Percentiles rank a stretch among this genome's conserved stretches.
These are phyloP conservation scores for Cutaneotrichosporon sp. DNA, from an alignment of 1,284 basidiomycete species.

Conservation along the genomic window DNA sequence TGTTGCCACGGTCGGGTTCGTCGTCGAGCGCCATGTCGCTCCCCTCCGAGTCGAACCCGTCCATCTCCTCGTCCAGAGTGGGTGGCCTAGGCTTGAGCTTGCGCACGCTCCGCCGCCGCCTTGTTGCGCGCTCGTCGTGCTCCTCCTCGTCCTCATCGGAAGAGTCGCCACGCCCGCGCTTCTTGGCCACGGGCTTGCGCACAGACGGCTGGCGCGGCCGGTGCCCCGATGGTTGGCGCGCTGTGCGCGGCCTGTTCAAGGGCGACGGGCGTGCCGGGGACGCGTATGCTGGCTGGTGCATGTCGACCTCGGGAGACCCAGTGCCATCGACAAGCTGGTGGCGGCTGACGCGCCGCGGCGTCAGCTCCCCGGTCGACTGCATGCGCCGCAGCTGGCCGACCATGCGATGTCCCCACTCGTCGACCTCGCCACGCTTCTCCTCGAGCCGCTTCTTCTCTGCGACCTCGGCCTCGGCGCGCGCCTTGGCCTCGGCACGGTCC, in stretches of 20 bases:
- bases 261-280: slow-evolving; percentile 8
- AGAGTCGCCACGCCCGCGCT: slow-evolving; percentile 18
- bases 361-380: slow-evolving; percentile 12
- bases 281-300: not conserved
- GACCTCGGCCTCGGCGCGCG: slow-evolving; percentile 6
- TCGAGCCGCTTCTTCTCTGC: slow-evolving; percentile 12
- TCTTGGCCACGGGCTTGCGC: not conserved
- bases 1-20: not conserved
- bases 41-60: slow-evolving; percentile 9
- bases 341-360: slow-evolving; percentile 10
- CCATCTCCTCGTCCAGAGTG: slow-evolving; percentile 11
- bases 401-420: slow-evolving; percentile 20
- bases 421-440: slow-evolving; percentile 21
- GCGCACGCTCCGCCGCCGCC: not conserved
- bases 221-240: not conserved
- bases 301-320: not conserved
- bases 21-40: not conserved
- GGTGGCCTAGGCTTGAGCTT: not conserved
- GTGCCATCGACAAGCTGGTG: slow-evolving; percentile 15
- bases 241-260: not conserved
- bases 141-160: slow-evolving; percentile 14
- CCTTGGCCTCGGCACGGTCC: not conserved
- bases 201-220: not conserved
- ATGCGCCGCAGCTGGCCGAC: slow-evolving; percentile 16
- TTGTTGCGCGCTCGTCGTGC: slow-evolving; percentile 10